A percentile compares a stretch with the other conserved stretches of the same genome.
Conservation (phyloP, 1,284 basidiomycete species). For the Chondrostereum purpureum region DNA sequence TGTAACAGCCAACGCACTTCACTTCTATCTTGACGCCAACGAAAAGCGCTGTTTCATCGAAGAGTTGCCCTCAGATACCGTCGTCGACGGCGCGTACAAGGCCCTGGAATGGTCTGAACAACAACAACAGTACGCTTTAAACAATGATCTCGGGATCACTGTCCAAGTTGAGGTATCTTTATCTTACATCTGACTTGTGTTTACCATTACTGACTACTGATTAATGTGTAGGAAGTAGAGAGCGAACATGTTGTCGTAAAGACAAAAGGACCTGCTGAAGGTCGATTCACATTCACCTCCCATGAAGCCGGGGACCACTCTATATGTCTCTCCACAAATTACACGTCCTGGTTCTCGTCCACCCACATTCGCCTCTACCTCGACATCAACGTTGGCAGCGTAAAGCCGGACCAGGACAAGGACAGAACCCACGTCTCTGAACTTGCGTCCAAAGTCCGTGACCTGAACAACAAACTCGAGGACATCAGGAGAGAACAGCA, state of each 20-base stretch:
- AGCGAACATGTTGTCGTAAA: slow-evolving; percentile 74
- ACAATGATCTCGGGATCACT: slow-evolving; percentile 80
- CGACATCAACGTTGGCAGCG: slow-evolving; percentile 86
- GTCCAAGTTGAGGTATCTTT: slow-evolving; percentile 78
- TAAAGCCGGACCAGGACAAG: slow-evolving; percentile 76
- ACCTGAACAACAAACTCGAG: slow-evolving; percentile 88
- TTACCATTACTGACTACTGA: slow-evolving; percentile 3
- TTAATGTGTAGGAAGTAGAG: slow-evolving; percentile 71
- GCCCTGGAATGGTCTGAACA: slow-evolving; percentile 87
- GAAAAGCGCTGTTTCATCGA: slow-evolving; percentile 95
- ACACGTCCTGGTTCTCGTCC: slow-evolving; percentile 77
- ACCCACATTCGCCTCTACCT: slow-evolving; percentile 93
- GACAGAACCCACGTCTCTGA: slow-evolving; percentile 86
- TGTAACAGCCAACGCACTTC: slow-evolving; percentile 47
- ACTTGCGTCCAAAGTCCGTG: slow-evolving; percentile 80
- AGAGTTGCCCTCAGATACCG: slow-evolving; percentile 94
- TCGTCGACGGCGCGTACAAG: slow-evolving; percentile 94
- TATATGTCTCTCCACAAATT: slow-evolving; percentile 90
- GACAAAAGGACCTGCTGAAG: slow-evolving; percentile 83
- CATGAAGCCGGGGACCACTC: slow-evolving; percentile 96
- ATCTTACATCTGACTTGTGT: not conserved
- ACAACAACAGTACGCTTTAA: slow-evolving; percentile 62
- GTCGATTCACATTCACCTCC: slow-evolving; percentile 95
- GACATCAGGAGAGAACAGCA: slow-evolving; percentile 95
- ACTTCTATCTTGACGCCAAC: slow-evolving; percentile 90